phyloP scores from a whole-genome alignment of 768 basidiomycete genomes.

The Dendrothele bispora region DNA sequence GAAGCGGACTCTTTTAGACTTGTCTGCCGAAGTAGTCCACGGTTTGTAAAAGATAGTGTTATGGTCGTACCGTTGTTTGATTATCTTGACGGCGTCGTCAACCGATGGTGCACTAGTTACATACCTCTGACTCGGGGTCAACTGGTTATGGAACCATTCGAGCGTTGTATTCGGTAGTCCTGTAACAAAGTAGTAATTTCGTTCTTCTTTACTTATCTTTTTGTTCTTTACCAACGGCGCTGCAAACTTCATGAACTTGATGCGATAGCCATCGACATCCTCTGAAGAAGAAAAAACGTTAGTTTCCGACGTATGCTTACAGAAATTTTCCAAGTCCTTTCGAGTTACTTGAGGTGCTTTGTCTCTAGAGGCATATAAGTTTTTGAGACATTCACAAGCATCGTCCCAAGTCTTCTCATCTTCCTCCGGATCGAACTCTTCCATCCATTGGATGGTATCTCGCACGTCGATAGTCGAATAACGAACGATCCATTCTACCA shows the following conservation, averaged over 20 bases:
- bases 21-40: too few species aligned
- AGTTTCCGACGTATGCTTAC: too few species aligned
- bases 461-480: background rate
- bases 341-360: too few species aligned
- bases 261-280: conserved; percentile 7
- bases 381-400: background rate
- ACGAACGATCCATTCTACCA: background rate
- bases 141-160: conserved; percentile 3
- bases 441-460: background rate
- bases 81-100: too few species aligned
- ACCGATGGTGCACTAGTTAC: conserved; percentile 1
- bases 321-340: conserved; percentile 2
- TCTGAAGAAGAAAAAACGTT: background rate
- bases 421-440: too few species aligned
- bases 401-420: background rate
- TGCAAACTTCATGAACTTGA: conserved; percentile 2
- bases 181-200: conserved; percentile 7
- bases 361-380: background rate
- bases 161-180: too few species aligned
- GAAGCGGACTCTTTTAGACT: too few species aligned
- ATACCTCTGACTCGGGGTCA: conserved; percentile 1
- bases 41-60: background rate
- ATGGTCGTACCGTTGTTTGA: conserved; percentile 5
- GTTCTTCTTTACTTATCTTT: background rate
- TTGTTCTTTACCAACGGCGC: conserved; percentile 5